These are phyloP conservation scores for Penicillium sp. DNA, from an alignment of 2,329 filamentous ascomycete genomes.

Conservation along the genomic window DNA sequence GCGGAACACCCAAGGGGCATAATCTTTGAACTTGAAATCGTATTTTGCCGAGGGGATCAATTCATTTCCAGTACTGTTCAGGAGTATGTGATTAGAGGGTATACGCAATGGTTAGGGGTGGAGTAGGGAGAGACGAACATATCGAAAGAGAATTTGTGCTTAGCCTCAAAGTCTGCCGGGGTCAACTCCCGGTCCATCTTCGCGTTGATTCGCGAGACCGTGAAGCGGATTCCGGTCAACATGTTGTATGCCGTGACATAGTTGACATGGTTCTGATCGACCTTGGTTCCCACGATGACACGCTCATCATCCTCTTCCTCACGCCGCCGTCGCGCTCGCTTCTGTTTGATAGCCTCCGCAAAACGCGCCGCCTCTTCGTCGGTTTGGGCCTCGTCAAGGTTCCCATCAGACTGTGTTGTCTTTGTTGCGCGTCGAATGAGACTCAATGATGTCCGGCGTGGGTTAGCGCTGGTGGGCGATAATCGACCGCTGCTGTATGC, in stretches of 20 bases:
- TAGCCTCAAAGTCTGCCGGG: conserved; percentile 87
- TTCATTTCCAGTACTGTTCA: conserved; percentile 83
- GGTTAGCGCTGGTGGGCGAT: conserved; percentile 68
- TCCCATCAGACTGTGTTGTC: conserved; percentile 81
- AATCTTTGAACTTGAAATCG: conserved; percentile 99
- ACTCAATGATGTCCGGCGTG: conserved; percentile 80
- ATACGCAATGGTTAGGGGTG: too few relatives aligned
- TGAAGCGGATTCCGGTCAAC: conserved; percentile 97
- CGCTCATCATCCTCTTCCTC: conserved; percentile 90
- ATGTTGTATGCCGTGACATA: conserved; percentile 99
- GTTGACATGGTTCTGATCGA: conserved; percentile 95
- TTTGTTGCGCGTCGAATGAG: conserved; percentile 79
- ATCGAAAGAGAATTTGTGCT: conserved; percentile 98
- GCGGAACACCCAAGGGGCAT: conserved; percentile 99
- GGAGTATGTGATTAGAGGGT: not conserved
- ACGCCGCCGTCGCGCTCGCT: conserved; percentile 78
- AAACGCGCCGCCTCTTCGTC: conserved; percentile 91
- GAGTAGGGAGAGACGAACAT: conserved; percentile 68
- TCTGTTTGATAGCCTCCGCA: conserved; percentile 91
- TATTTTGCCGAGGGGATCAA: conserved; percentile 97
- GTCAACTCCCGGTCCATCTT: conserved; percentile 92
- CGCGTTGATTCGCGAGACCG: conserved; percentile 92
- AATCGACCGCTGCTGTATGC: conserved; percentile 75
- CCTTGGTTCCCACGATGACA: conserved; percentile 94
- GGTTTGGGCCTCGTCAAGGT: conserved; percentile 78